These are phyloP conservation scores for Logfia minima DNA, from an alignment of 129 eudicot species.

Conservation along the genomic window DNA sequence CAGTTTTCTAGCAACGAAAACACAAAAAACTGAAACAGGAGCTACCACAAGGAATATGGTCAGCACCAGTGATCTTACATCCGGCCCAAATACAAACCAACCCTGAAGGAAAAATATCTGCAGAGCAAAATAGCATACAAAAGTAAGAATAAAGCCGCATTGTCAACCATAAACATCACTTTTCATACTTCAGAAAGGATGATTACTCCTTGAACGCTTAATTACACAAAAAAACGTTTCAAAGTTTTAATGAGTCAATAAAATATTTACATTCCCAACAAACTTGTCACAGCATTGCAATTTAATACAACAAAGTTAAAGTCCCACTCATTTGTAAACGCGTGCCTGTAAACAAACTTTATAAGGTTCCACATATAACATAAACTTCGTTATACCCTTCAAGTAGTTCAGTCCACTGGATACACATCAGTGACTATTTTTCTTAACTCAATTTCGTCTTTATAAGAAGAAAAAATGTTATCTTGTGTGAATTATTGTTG, in stretches of 20 bases:
- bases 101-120: constrained; percentile 93
- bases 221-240: constrained; percentile 1
- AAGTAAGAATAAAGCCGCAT: neutral
- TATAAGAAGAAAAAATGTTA: neutral
- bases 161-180: constrained; percentile 1
- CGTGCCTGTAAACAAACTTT: constrained; percentile 3
- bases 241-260: constrained; percentile 12
- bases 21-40: constrained; percentile 83
- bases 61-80: constrained; percentile 85
- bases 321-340: neutral
- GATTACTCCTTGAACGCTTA: constrained; percentile 8
- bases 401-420: constrained; percentile 8
- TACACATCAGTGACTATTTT: neutral
- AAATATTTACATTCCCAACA: constrained; percentile 1
- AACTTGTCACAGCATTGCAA: constrained; percentile 8
- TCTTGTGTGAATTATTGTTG: constrained; percentile 1
- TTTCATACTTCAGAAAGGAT: neutral
- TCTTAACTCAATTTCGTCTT: neutral
- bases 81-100: constrained; percentile 93
- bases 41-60: constrained; percentile 85
- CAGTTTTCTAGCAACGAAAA: constrained; percentile 81
- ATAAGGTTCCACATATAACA: neutral
- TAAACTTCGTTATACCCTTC: neutral
- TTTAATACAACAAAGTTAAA: constrained; percentile 14
- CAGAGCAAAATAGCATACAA: constrained; percentile 25